Percentiles rank a stretch among this genome's conserved stretches.
phyloP scores from a whole-genome alignment of 2,329 filamentous ascomycete genomes.

The Lecanicillium sp. region DNA sequence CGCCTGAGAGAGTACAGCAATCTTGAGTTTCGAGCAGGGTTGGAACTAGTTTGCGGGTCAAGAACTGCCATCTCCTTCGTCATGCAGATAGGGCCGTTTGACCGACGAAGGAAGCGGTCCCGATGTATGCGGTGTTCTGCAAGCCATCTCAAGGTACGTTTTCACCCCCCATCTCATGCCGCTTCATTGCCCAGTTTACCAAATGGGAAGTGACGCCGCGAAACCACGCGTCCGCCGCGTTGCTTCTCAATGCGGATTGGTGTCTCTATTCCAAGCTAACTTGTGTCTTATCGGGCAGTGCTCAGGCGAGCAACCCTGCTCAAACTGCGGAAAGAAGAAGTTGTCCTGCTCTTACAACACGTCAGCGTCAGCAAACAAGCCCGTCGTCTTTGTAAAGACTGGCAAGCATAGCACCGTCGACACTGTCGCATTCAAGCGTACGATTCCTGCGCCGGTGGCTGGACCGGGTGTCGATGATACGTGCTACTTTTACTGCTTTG shows the following conservation, averaged over 20 bases:
- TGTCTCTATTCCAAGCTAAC: too few species aligned
- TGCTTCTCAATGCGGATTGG: too few species aligned
- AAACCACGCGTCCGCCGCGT: background rate
- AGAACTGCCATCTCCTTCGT: too few species aligned
- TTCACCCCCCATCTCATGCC: background rate
- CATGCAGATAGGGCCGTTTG: constrained; percentile 21
- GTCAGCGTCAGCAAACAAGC: background rate
- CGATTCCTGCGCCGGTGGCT: background rate
- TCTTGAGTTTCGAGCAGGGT: too few species aligned
- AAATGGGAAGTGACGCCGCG: constrained; percentile 3
- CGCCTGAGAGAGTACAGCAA: too few species aligned
- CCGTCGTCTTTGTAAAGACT: constrained; percentile 15
- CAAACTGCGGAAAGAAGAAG: constrained; percentile 18
- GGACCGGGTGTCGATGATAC: constrained; percentile 10
- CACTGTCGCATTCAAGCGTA: background rate
- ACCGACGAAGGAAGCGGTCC: constrained; percentile 21
- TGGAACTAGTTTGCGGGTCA: too few species aligned
- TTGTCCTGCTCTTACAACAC: constrained; percentile 15
- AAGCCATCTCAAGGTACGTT: constrained; percentile 25
- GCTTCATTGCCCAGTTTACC: background rate
- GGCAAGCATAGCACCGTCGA: constrained; percentile 8
- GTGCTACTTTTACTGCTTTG: constrained; percentile 20
- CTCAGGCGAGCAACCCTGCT: constrained; percentile 22
- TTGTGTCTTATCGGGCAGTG: constrained; percentile 15
- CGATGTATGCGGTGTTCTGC: constrained; percentile 20